A percentile compares a stretch with the other conserved stretches of the same genome.
Evolutionary conservation across 257 asterid species (phyloP).

Genomic region (Solanum pennellii): DNA sequence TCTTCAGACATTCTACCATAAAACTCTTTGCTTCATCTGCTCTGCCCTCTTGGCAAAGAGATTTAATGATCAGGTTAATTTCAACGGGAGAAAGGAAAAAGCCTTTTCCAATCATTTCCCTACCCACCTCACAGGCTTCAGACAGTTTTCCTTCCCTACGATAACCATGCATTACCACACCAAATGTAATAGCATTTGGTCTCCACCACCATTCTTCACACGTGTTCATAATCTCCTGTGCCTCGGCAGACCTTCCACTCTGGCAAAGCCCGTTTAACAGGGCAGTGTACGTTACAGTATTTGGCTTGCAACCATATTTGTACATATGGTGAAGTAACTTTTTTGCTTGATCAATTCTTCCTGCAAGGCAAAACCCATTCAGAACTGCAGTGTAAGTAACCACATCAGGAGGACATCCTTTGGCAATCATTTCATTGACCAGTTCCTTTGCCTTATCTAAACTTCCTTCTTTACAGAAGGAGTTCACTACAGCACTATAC

Average conservation of each 20-base stretch:
- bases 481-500: slow-evolving; percentile 59
- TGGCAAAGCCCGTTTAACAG: slow-evolving; percentile 72
- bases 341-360: slow-evolving; percentile 66
- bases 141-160: slow-evolving; percentile 78
- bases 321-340: slow-evolving; percentile 71
- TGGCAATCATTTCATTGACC: slow-evolving; percentile 66
- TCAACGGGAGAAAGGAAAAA: slow-evolving; percentile 77
- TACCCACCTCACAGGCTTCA: slow-evolving; percentile 56
- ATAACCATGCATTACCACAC: slow-evolving; percentile 82
- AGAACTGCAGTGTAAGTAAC: slow-evolving; percentile 85
- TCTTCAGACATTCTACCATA: slow-evolving; percentile 66
- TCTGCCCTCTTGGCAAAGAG: slow-evolving; percentile 47
- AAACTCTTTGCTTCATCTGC: slow-evolving; percentile 48
- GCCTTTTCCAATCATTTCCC: slow-evolving; percentile 71
- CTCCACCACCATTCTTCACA: slow-evolving; percentile 83
- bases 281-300: slow-evolving; percentile 70
- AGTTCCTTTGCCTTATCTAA: slow-evolving; percentile 64
- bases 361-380: slow-evolving; percentile 54
- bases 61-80: slow-evolving; percentile 67
- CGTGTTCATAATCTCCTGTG: slow-evolving; percentile 70
- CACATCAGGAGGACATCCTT: slow-evolving; percentile 79
- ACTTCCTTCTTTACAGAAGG: slow-evolving; percentile 56
- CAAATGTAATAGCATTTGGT: slow-evolving; percentile 74
- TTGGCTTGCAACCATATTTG: slow-evolving; percentile 78
- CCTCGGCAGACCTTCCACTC: slow-evolving; percentile 60